Evolutionary conservation across 2,329 filamentous ascomycete genomes (phyloP), one percentile per base, ranked within the genome.

Genomic region (Tolypocladium tundrense): DNA sequence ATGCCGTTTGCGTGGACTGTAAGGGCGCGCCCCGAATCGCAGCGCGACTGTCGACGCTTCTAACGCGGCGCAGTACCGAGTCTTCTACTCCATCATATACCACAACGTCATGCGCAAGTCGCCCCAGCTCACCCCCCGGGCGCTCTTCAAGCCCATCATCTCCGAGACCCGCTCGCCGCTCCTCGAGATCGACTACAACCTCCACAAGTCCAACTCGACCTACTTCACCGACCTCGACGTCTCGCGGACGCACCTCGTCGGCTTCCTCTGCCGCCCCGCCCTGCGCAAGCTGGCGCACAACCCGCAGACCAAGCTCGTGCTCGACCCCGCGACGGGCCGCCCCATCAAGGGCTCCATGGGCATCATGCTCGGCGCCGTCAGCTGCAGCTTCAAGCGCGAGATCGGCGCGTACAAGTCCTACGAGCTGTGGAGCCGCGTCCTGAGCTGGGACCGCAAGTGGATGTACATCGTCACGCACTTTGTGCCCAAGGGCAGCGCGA

Each of bases 171-270:
- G 85, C 67, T 83, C 87, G 16, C 83, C 88, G 1, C 74, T 88
- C 57, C 80, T 88, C 64, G 91, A 96, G 73, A 90, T 87, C 66
- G 92, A 96, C 75, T 91, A 91, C 76, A 93, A 94, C 75, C 68
- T 91, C 50, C 88, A 93, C 79, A 91, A 92, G 70, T 86, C 86
- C 61, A 90, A 91, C 75, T 85, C 83, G 65, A 96, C 91, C 37
- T 96, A 95, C 77, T 96, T 96, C 69, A 78, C 85, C 63, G 91
- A 96, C 72, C 84, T 95, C 63, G 91, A 96, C 72, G 82, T 93
- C 60, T 85, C 88, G 43, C 88, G 94, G 58, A 88, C 88, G 0
- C 89, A 95, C 62, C 83, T 94, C 10, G 84, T 95, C 56, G 87
- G 85, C 54, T 83, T 86, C 63, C 75, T 92, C 2, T 76, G 87